These are phyloP conservation scores for Babesia ovata DNA, from an alignment of 169 alveolate species.

Conservation along the genomic window DNA sequence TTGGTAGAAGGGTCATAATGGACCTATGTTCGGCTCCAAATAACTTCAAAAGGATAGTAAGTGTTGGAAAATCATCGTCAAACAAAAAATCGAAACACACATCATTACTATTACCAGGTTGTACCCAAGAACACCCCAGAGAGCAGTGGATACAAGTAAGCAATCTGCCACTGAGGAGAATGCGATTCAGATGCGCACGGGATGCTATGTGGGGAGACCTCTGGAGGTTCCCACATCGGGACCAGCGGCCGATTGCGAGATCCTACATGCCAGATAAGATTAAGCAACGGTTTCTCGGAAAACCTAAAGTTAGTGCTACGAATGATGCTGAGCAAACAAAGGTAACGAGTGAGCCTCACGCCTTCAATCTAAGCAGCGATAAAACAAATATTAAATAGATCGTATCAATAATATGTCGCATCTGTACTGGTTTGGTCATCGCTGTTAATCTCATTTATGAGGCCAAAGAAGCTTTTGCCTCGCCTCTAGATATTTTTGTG, in stretches of 20 bases:
- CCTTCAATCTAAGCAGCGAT: too few relatives aligned
- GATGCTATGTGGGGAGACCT: conserved; percentile 89
- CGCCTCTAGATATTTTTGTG: too few relatives aligned
- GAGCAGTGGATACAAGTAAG: conserved; percentile 72
- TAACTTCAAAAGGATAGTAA: conserved; percentile 69
- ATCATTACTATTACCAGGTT: conserved; percentile 9
- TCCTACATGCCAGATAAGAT: conserved; percentile 77
- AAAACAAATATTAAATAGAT: too few relatives aligned
- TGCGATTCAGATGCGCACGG: conserved; percentile 65
- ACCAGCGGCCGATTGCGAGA: conserved; percentile 84
- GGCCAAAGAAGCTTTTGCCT: too few relatives aligned
- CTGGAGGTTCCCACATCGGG: conserved; percentile 85
- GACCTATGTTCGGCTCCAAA: conserved; percentile 84
- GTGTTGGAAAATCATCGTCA: conserved; percentile 71
- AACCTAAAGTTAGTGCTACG: too few relatives aligned
- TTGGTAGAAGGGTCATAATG: conserved; percentile 82
- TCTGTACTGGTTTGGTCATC: too few relatives aligned
- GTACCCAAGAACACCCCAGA: conserved; percentile 79
- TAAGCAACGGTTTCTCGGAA: conserved; percentile 68
- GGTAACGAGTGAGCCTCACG: too few relatives aligned
- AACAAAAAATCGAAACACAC: conserved; percentile 40
- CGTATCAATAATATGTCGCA: too few relatives aligned
- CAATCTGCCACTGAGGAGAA: conserved; percentile 3
- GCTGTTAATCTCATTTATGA: too few relatives aligned
- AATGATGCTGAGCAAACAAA: too few relatives aligned